Evolutionary conservation across 257 asterid genomes (phyloP), one percentile per base, ranked within the genome.

Genomic region (Solanum corneliomulleri): DNA sequence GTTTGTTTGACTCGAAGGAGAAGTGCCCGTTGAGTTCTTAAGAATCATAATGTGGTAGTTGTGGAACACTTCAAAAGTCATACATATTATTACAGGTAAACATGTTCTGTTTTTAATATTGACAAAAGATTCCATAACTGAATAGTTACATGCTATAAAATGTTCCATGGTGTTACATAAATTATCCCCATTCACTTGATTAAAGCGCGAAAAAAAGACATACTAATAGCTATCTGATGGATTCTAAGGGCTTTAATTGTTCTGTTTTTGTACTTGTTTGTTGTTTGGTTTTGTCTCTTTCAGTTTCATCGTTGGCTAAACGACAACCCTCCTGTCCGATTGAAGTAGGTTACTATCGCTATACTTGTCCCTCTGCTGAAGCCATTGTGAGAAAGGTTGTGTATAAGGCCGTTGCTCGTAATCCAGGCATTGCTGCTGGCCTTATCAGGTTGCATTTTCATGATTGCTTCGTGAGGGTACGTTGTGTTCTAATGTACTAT

Each of bases 401-500:
- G 5, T 52, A 89, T 84, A 89, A 93, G 21, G 92, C 89, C 5
- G 88, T 90, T 7, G 58, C 90, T 0, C 69, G n/a, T 44, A 93
- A 91, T 87, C 93, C 93, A 6, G 97, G 96, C 39, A 70, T 93
- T 15, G 98, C 91, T 42, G 97, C 96, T 21, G 98, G 97, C 66
- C 94, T 95, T 29, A 89, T 95, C 49, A 83, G 98, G 82, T 20
- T 94, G 89, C 97, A 93, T 88, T 93, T 95, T 87, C 98, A 93
- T 64, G 98, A 95, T 85, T 95, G 98, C 87, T 95, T 95, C 70
- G 94, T 95, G 58, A 77, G 94, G 95, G 98, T 94, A 92, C 4
- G 47, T 41, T 35, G 18, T 4, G 56, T 29, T 86, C 52, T 37
- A 74, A 37, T 74, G 16, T 74, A 6, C 52, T 74, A 74, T 14